A percentile compares a stretch with the other conserved stretches of the same genome.
phyloP scores from a whole-genome alignment of 2,329 filamentous ascomycete species.

The Ophiocordyceps camponoti-saundersi region DNA sequence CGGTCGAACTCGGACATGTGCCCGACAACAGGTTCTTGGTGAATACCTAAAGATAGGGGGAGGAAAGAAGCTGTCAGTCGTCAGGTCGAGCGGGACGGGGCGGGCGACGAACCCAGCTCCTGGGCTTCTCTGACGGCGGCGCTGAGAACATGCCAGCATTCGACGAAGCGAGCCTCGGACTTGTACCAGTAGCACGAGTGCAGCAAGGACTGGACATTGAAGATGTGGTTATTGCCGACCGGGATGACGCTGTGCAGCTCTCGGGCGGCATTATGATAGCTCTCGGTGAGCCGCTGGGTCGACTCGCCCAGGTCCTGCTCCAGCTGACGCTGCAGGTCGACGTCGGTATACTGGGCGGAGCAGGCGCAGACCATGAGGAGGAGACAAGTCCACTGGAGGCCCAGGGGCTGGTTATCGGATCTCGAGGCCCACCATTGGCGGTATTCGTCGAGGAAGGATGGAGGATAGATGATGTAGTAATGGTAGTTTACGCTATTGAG shows the following conservation, averaged over 20 bases:
- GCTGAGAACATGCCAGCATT: constrained; percentile 15
- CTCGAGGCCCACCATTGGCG: constrained; percentile 13
- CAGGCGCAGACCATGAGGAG: constrained; percentile 13
- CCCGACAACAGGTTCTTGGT: constrained; percentile 7
- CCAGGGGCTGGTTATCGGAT: constrained; percentile 5
- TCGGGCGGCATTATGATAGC: constrained; percentile 9
- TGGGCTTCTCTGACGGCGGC: constrained; percentile 12
- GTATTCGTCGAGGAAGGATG: constrained; percentile 12
- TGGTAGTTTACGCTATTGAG: constrained; percentile 14
- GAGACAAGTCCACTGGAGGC: constrained; percentile 13
- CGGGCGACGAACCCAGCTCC: constrained; percentile 9
- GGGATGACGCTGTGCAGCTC: constrained; percentile 11
- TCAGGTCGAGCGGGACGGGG: too few species aligned
- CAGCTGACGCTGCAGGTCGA: constrained; percentile 7
- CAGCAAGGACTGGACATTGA: constrained; percentile 12
- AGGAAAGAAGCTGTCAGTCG: background rate
- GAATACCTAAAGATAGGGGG: constrained; percentile 5
- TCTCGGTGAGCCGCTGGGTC: constrained; percentile 8
- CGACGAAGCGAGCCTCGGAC: constrained; percentile 13
- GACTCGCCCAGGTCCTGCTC: constrained; percentile 7
- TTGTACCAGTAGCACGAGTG: constrained; percentile 17
- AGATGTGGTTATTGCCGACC: constrained; percentile 10
- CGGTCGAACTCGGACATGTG: constrained; percentile 11
- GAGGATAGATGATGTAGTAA: constrained; percentile 15
- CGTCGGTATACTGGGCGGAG: constrained; percentile 11